Percentiles rank a stretch among this genome's conserved stretches.
Conservation (phyloP, 371 early-diverging fungal species). For the Syncephalastrum monosporum region DNA sequence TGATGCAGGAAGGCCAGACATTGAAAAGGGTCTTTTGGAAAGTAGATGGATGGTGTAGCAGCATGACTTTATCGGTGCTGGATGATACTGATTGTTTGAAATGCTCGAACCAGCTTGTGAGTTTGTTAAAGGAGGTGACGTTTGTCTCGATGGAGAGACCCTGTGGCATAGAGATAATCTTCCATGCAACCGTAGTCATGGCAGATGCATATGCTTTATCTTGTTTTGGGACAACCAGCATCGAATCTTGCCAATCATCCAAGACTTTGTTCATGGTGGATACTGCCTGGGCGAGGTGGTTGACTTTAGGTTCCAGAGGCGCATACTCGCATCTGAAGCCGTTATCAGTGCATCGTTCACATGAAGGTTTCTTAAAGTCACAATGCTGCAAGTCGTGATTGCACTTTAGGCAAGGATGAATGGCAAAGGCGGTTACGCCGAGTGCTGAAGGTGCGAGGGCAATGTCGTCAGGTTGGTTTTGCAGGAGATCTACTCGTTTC, state of each 20-base stretch:
- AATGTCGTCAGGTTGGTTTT: no score
- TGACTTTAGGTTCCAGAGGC: constrained; percentile 41
- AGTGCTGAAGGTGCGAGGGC: no score
- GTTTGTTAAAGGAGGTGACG: constrained; percentile 32
- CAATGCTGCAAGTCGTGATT: constrained; percentile 42
- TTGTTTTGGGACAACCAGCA: constrained; percentile 21
- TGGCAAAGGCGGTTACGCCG: no score
- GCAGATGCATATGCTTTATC: constrained; percentile 9
- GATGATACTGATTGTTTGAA: constrained; percentile 24
- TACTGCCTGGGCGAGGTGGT: constrained; percentile 36
- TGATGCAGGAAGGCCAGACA: constrained; percentile 36
- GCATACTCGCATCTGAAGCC: constrained; percentile 30
- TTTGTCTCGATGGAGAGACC: constrained; percentile 37
- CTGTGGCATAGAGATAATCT: constrained; percentile 24
- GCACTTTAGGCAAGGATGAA: constrained; percentile 42
- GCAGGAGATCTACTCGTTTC: no score
- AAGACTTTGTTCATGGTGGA: constrained; percentile 40
- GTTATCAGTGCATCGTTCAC: constrained; percentile 32
- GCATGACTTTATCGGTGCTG: constrained; percentile 7
- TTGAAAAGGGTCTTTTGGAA: constrained; percentile 21
- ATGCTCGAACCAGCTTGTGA: constrained; percentile 33
- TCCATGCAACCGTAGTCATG: constrained; percentile 19
- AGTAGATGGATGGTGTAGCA: constrained; percentile 17
- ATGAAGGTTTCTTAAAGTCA: constrained; percentile 34
- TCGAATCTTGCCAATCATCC: constrained; percentile 14